These are phyloP conservation scores for Bocquillonia castaneifolia DNA, from an alignment of 441 rosid species.

Conservation along the genomic window DNA sequence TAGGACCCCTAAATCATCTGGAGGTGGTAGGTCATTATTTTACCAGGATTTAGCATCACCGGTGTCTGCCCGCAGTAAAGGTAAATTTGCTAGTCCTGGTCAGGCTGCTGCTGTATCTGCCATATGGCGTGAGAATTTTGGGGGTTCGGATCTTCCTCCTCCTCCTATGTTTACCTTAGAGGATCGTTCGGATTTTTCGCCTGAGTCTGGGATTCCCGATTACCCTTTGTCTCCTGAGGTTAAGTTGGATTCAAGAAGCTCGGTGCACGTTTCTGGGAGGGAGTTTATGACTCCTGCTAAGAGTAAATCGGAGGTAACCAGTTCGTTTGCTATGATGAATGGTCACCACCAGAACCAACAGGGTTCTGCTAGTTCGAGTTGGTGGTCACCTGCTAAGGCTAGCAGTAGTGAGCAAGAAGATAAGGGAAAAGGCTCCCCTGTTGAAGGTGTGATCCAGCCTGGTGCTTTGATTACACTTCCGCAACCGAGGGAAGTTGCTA, in stretches of 20 bases:
- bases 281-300: slow-evolving; percentile 51
- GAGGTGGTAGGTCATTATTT: slow-evolving; percentile 73
- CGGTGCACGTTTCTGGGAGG: slow-evolving; percentile 44
- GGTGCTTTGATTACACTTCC: slow-evolving; percentile 83
- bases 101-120: slow-evolving; percentile 93
- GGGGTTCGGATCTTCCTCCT: slow-evolving; percentile 85
- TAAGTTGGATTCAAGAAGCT: slow-evolving; percentile 57
- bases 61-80: slow-evolving; percentile 62
- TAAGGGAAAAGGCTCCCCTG: slow-evolving; percentile 81
- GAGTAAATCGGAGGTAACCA: slow-evolving; percentile 51
- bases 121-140: slow-evolving; percentile 80
- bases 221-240: slow-evolving; percentile 62
- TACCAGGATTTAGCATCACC: slow-evolving; percentile 88
- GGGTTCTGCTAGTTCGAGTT: slow-evolving; percentile 46
- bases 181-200: slow-evolving; percentile 84
- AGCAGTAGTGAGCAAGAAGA: slow-evolving; percentile 64
- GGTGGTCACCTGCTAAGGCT: slow-evolving; percentile 74
- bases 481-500: slow-evolving; percentile 89
- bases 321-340: slow-evolving; percentile 49
- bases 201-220: slow-evolving; percentile 76
- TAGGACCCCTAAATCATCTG: slow-evolving; percentile 66
- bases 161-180: slow-evolving; percentile 85
- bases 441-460: slow-evolving; percentile 78
- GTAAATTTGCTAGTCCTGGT: slow-evolving; percentile 67
- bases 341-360: slow-evolving; percentile 63